Conservation (phyloP, 2,329 filamentous ascomycete genomes). For the Alternaria postmessia region DNA sequence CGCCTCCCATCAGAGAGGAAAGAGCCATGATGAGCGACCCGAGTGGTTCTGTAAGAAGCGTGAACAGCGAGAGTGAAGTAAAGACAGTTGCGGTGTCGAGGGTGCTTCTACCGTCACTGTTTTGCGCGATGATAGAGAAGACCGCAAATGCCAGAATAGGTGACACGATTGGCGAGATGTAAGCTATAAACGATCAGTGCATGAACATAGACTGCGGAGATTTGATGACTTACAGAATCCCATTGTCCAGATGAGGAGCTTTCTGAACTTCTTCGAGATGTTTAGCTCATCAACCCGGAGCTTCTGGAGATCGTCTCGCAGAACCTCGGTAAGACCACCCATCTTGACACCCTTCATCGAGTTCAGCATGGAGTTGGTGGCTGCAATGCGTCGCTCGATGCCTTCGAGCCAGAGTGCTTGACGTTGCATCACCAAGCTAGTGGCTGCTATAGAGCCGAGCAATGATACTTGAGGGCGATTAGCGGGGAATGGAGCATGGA, state of each 20-base stretch:
- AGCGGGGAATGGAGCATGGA: neutral
- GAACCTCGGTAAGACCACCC: conserved; percentile 48
- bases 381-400: conserved; percentile 55
- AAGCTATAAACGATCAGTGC: conserved; percentile 28
- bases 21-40: conserved; percentile 57
- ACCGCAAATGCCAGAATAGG: conserved; percentile 58
- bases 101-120: conserved; percentile 37
- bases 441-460: conserved; percentile 39
- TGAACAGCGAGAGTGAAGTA: conserved; percentile 59
- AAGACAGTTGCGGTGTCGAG: conserved; percentile 56
- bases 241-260: conserved; percentile 49
- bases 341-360: conserved; percentile 60
- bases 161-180: conserved; percentile 47
- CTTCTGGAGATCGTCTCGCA: conserved; percentile 40
- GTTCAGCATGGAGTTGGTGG: conserved; percentile 54
- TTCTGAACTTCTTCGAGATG: conserved; percentile 47
- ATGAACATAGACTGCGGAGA: neutral
- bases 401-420: conserved; percentile 55
- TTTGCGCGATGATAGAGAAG: conserved; percentile 53
- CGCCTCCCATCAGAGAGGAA: conserved; percentile 54
- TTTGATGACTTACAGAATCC: conserved; percentile 37
- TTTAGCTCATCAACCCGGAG: conserved; percentile 46
- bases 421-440: conserved; percentile 41
- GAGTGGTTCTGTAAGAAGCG: conserved; percentile 57
- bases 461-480: conserved; percentile 24